These are phyloP conservation scores for Russula griseocarnosa DNA, from an alignment of 768 basidiomycete species.

Conservation along the genomic window DNA sequence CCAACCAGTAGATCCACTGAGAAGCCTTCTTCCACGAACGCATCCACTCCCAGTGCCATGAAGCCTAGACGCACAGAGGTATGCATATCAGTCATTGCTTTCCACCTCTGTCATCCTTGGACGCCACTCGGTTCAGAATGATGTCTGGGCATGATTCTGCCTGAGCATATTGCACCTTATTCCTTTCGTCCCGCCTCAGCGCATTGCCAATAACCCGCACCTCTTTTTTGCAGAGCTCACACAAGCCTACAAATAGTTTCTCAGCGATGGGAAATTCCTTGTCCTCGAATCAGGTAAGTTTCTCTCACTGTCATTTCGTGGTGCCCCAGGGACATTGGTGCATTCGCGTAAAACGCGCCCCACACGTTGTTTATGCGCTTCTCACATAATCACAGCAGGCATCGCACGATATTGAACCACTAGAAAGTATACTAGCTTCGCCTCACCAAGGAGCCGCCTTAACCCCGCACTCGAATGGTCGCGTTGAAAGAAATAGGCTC, in stretches of 20 bases:
- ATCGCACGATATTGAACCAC: constrained; percentile 3
- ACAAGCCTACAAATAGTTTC: neutral
- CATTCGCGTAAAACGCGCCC: constrained; percentile 8
- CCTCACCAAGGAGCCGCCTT: constrained; percentile 3
- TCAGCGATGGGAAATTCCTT: neutral
- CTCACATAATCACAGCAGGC: constrained; percentile 20
- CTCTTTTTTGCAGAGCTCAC: neutral
- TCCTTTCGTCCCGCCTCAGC: neutral
- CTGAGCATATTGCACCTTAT: neutral
- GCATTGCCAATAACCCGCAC: constrained; percentile 4
- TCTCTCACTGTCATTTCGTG: constrained; percentile 10
- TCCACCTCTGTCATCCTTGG: neutral
- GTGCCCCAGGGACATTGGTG: constrained; percentile 1
- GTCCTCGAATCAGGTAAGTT: constrained; percentile 19
- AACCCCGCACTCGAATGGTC: constrained; percentile 8
- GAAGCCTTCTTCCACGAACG: neutral
- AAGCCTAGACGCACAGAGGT: constrained; percentile 6
- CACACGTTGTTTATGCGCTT: constrained; percentile 15
- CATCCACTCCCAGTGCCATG: neutral
- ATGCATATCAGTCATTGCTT: constrained; percentile 4
- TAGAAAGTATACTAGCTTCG: neutral
- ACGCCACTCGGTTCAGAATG: neutral
- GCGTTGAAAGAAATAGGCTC: neutral
- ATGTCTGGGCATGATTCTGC: neutral
- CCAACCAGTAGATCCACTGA: constrained; percentile 5